Evolutionary conservation across 495 filamentous ascomycete genomes (phyloP).

Genomic region (Melanomma pulvis-pyrius): DNA sequence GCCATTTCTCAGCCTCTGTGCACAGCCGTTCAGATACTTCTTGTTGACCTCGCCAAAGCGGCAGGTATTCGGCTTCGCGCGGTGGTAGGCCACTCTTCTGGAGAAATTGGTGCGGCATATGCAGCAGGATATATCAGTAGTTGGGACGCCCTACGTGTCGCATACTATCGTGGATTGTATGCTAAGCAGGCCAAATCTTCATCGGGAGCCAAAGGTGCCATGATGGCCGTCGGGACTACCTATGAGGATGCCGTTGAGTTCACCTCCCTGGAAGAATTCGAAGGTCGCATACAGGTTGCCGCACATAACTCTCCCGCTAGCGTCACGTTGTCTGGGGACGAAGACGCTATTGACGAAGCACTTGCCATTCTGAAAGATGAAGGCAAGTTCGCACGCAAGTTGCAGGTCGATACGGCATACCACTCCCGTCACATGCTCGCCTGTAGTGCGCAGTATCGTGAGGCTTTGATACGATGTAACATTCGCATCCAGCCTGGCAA

Average conservation of each 20-base stretch:
- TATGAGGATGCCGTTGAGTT: neutral
- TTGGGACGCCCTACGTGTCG: neutral
- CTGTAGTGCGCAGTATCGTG: neutral
- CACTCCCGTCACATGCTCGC: conserved; percentile 17
- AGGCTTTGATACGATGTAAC: neutral
- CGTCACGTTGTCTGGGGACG: conserved; percentile 18
- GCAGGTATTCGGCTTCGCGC: neutral
- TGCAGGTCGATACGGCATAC: conserved; percentile 22
- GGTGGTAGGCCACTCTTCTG: conserved; percentile 19
- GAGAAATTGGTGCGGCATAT: conserved; percentile 29
- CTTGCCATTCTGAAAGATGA: neutral
- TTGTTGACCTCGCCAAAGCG: conserved; percentile 8
- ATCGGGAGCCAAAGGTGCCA: neutral
- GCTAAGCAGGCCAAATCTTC: neutral
- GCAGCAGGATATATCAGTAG: conserved; percentile 10
- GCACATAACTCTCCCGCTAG: conserved; percentile 12
- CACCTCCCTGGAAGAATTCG: neutral
- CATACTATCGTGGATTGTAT: conserved; percentile 13
- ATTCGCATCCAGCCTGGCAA: conserved; percentile 5
- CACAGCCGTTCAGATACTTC: conserved; percentile 21
- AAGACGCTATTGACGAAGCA: neutral
- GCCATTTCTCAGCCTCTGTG: conserved; percentile 27
- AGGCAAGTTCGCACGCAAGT: neutral
- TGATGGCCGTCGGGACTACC: conserved; percentile 8
- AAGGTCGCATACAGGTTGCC: neutral